phyloP scores from a whole-genome alignment of 352 stramenopile genomes.

The Phytophthora aleatoria region DNA sequence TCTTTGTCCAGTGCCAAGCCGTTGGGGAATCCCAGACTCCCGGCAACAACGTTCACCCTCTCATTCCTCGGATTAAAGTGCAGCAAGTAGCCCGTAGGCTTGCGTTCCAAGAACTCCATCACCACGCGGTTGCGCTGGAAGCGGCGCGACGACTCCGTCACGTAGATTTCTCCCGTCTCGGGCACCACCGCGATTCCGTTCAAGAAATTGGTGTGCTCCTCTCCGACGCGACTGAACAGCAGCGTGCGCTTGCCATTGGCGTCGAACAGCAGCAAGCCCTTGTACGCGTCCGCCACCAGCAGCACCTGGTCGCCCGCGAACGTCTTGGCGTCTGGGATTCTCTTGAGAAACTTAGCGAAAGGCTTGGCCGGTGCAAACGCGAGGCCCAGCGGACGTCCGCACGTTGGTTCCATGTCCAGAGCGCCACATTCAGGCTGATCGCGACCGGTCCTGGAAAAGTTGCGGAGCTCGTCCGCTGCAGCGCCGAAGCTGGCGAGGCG shows the following conservation, averaged over 20 bases:
- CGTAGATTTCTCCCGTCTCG: constrained; percentile 52
- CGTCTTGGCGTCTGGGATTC: constrained; percentile 46
- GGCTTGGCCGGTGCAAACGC: constrained; percentile 44
- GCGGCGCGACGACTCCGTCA: constrained; percentile 58
- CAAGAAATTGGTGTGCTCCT: constrained; percentile 48
- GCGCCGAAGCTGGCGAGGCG: constrained; percentile 51
- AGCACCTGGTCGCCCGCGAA: constrained; percentile 59
- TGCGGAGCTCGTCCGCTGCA: constrained; percentile 37
- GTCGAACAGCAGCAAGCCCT: constrained; percentile 62
- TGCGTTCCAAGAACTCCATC: constrained; percentile 55
- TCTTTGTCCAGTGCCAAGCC: constrained; percentile 51
- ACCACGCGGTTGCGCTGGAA: constrained; percentile 52
- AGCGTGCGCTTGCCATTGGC: constrained; percentile 52
- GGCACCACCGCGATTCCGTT: constrained; percentile 51
- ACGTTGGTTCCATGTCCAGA: constrained; percentile 45
- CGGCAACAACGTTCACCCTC: constrained; percentile 33
- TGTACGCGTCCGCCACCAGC: constrained; percentile 66
- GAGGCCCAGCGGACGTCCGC: constrained; percentile 57
- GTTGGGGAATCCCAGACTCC: constrained; percentile 51
- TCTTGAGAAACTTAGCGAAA: constrained; percentile 47
- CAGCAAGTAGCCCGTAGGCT: constrained; percentile 52
- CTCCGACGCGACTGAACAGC: constrained; percentile 54
- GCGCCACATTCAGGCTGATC: constrained; percentile 35
- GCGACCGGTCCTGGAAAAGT: constrained; percentile 56
- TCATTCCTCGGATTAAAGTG: constrained; percentile 45